Evolutionary conservation across 78 protist species (phyloP).

Genomic region (Speleostelium caveatum): DNA sequence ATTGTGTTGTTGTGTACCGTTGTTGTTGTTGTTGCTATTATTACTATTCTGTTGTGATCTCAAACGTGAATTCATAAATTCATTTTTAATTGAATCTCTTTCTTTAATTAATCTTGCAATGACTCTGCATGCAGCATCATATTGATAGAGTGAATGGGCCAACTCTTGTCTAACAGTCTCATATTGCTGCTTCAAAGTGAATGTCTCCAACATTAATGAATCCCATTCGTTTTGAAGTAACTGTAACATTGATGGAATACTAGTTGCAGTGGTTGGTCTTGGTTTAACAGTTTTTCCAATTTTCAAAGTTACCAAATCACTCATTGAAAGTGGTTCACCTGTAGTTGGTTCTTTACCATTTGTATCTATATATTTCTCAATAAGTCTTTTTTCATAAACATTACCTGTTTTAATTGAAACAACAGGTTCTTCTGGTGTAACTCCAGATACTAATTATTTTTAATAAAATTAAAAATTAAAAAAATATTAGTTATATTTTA

Average conservation of each 20-base stretch:
- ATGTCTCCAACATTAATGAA: constrained; percentile 94
- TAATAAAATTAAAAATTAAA: not conserved
- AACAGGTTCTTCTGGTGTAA: constrained; percentile 92
- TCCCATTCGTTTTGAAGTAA: constrained; percentile 98
- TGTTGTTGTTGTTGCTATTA: not conserved
- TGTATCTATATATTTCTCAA: constrained; percentile 89
- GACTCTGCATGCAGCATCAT: constrained; percentile 99
- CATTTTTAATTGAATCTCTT: constrained; percentile 92
- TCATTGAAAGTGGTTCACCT: constrained; percentile 74
- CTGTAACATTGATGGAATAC: constrained; percentile 92
- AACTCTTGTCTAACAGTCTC: constrained; percentile 92
- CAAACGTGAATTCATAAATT: constrained; percentile 17
- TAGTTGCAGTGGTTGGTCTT: constrained; percentile 85
- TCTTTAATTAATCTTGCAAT: constrained; percentile 97
- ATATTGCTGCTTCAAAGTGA: constrained; percentile 90
- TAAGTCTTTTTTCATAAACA: constrained; percentile 91
- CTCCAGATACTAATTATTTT: constrained; percentile 83
- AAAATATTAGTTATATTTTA: too few species aligned
- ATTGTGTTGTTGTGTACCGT: not conserved
- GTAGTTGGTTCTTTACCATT: constrained; percentile 93
- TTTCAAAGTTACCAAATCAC: constrained; percentile 88
- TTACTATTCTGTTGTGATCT: not conserved
- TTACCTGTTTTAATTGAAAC: constrained; percentile 90
- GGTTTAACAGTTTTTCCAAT: constrained; percentile 68
- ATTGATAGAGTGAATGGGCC: constrained; percentile 96